phyloP scores from a whole-genome alignment of 495 filamentous ascomycete species.

The Penicilliopsis zonata region DNA sequence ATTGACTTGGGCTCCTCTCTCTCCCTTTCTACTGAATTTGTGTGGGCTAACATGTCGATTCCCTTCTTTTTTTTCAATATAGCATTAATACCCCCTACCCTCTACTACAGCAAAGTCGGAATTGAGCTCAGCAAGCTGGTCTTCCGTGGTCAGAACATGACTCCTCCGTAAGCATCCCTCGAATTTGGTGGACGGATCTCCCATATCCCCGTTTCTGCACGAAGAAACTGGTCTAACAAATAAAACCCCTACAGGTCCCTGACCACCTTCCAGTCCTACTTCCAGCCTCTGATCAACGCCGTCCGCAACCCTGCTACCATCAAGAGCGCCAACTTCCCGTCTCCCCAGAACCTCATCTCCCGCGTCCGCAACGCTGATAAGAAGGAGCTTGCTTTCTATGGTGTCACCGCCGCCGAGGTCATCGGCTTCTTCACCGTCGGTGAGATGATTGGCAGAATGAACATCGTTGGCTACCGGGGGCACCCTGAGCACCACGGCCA shows the following conservation, averaged over 20 bases:
- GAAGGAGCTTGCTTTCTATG: constrained; percentile 53
- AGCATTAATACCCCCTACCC: constrained; percentile 75
- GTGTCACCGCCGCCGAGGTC: constrained; percentile 73
- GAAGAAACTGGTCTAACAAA: too few species aligned
- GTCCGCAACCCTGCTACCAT: constrained; percentile 52
- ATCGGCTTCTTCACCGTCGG: constrained; percentile 96
- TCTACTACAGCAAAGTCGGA: constrained; percentile 87
- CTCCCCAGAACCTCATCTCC: constrained; percentile 42
- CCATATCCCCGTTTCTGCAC: neutral
- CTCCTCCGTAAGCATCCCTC: constrained; percentile 66
- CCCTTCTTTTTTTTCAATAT: constrained; percentile 7
- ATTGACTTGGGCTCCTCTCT: constrained; percentile 1
- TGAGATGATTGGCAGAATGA: constrained; percentile 89
- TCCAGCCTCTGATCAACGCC: constrained; percentile 57
- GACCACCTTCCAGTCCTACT: constrained; percentile 77
- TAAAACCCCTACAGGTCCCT: constrained; percentile 48
- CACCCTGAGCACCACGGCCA: constrained; percentile 46
- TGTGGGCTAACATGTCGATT: constrained; percentile 18
- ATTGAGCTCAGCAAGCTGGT: constrained; percentile 79
- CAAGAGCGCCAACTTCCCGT: constrained; percentile 25
- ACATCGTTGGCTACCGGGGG: constrained; percentile 86
- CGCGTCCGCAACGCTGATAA: constrained; percentile 56
- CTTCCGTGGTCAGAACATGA: constrained; percentile 81
- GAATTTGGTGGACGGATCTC: neutral
- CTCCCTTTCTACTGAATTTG: constrained; percentile 2